phyloP scores from a whole-genome alignment of 345 rosid genomes.

The Citrus sinensis region DNA sequence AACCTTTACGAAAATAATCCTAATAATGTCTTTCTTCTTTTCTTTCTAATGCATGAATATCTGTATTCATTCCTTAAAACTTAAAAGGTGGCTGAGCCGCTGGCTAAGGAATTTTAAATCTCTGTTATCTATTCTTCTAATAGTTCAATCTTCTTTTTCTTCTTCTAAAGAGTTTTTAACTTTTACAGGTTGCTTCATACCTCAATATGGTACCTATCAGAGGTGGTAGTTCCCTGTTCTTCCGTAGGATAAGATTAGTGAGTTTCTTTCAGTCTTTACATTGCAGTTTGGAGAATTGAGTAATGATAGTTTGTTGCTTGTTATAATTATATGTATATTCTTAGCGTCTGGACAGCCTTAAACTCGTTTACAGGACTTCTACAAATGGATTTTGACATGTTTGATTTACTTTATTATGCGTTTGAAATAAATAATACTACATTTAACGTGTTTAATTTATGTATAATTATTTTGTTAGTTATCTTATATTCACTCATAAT shows the following conservation, averaged over 20 bases:
- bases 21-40: background rate
- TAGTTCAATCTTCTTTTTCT: too few relatives aligned
- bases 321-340: too few relatives aligned
- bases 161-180: conserved; percentile 7
- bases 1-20: background rate
- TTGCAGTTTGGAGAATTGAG: background rate
- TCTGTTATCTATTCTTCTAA: conserved; percentile 65
- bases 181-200: conserved; percentile 64
- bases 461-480: too few relatives aligned
- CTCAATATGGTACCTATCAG: conserved; percentile 57
- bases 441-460: too few relatives aligned
- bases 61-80: background rate
- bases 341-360: too few relatives aligned
- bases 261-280: background rate
- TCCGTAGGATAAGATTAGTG: conserved; percentile 60
- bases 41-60: background rate
- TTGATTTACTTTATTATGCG: too few relatives aligned
- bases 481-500: too few relatives aligned
- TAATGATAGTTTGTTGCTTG: too few relatives aligned
- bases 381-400: too few relatives aligned
- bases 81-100: conserved; percentile 51
- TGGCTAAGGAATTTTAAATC: conserved; percentile 56
- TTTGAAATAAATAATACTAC: too few relatives aligned
- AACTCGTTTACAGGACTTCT: too few relatives aligned
- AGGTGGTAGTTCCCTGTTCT: conserved; percentile 65